These are phyloP conservation scores for Fusarium musae DNA, from an alignment of 2,329 filamentous ascomycete species.

Conservation along the genomic window DNA sequence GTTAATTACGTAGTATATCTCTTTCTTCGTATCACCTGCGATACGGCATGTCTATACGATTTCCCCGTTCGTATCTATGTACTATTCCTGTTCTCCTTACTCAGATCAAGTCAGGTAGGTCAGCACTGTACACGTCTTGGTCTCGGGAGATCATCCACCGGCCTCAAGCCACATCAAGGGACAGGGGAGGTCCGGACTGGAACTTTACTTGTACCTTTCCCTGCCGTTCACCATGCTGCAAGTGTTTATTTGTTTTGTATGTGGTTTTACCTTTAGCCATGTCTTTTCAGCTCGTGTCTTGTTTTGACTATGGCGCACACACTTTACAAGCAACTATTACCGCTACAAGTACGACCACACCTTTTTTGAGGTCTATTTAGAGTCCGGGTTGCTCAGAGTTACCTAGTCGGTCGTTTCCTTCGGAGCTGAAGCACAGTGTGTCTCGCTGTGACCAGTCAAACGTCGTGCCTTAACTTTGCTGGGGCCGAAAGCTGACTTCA, in stretches of 20 bases:
- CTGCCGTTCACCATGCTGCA: slow-evolving; percentile 12
- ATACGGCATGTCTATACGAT: slow-evolving; percentile 11
- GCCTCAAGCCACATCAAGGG: slow-evolving; percentile 23
- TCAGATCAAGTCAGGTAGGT: background rate
- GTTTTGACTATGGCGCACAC: slow-evolving; percentile 4
- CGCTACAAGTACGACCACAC: slow-evolving; percentile 35
- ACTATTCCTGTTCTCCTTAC: slow-evolving; percentile 24
- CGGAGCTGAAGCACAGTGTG: slow-evolving; percentile 27
- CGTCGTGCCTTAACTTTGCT: slow-evolving; percentile 12
- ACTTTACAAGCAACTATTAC: slow-evolving; percentile 8
- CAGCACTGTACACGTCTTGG: slow-evolving; percentile 24
- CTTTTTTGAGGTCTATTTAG: background rate
- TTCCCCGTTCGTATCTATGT: slow-evolving; percentile 23
- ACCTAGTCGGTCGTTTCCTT: background rate
- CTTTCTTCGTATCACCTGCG: slow-evolving; percentile 17
- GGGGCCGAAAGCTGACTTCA: slow-evolving; percentile 34
- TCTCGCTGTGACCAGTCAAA: slow-evolving; percentile 11
- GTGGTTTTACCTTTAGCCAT: background rate
- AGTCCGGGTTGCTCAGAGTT: slow-evolving; percentile 1
- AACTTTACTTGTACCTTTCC: background rate
- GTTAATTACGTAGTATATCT: background rate
- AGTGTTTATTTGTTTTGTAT: slow-evolving; percentile 5
- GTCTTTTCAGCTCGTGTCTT: slow-evolving; percentile 30
- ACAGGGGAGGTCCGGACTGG: slow-evolving; percentile 5
- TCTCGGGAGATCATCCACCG: slow-evolving; percentile 31